Evolutionary conservation across 495 filamentous ascomycete genomes (phyloP).

Genomic region (Xylaria nigripes): DNA sequence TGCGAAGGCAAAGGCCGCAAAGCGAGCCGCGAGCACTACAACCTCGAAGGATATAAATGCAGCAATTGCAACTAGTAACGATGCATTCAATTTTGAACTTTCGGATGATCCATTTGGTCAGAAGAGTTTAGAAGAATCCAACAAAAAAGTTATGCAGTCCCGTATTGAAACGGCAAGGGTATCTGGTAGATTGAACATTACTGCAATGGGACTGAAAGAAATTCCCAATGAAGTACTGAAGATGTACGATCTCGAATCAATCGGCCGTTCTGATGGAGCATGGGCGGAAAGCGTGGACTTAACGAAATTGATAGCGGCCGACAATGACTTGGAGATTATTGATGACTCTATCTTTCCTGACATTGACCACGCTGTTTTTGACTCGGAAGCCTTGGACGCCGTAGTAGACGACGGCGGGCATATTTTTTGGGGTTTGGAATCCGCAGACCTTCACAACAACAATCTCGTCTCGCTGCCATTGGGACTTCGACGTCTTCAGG

Average conservation of each 20-base stretch:
- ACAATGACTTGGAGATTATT: conserved; percentile 78
- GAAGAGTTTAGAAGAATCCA: conserved; percentile 47
- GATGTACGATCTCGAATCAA: conserved; percentile 74
- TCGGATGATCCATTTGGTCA: conserved; percentile 61
- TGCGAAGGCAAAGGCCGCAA: conserved; percentile 85
- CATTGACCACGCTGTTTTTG: conserved; percentile 45
- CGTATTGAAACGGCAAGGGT: conserved; percentile 67
- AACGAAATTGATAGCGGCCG: conserved; percentile 78
- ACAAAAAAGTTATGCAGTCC: conserved; percentile 60
- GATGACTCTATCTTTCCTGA: conserved; percentile 71
- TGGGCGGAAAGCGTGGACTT: conserved; percentile 96
- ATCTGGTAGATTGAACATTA: conserved; percentile 82
- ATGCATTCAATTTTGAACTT: conserved; percentile 48
- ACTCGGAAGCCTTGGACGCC: conserved; percentile 57
- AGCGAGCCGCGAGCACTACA: conserved; percentile 44
- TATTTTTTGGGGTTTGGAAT: conserved; percentile 78
- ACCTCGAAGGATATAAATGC: conserved; percentile 32
- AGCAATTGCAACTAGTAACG: conserved; percentile 38
- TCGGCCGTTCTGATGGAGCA: conserved; percentile 45
- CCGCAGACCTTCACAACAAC: conserved; percentile 82
- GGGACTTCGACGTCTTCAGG: conserved; percentile 63
- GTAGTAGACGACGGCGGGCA: conserved; percentile 51
- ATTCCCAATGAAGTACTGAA: conserved; percentile 77
- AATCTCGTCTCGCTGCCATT: conserved; percentile 59
- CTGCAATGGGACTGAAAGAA: conserved; percentile 69